Evolutionary conservation across 192 early-diverging fungal species (phyloP), one percentile per base, ranked within the genome.

Genomic region (Backusella mclennaniae): DNA sequence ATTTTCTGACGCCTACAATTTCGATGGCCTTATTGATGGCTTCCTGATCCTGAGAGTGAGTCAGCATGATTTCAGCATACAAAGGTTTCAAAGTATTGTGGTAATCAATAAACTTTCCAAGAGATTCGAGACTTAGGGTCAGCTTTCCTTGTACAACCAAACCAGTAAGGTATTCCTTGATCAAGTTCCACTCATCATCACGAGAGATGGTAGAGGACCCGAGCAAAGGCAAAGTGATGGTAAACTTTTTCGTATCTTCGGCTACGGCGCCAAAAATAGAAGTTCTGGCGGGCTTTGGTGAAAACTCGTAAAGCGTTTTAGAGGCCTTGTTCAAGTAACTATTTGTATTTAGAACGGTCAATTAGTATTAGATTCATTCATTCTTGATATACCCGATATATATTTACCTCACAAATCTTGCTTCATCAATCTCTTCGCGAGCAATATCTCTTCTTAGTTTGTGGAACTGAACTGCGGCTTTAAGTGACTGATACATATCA

Each of bases 371-470:
- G 9, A 23, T 21, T 56, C 7, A 56, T 44, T 4, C 0, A 49
- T 49, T 49, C 23, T 19, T 1, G 8, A 4, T 29, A 12, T 1
- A 5, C 4, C 23, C 7, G 26, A 63, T 29, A 44, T 26, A 3
- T 12, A 63, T 33, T 59, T 52, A 76, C 75, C 52, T 21, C 9
- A 76, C 35, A 52, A 76, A 67, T 52, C 67, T 29, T n/a, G 12
- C 67, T 35, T 76, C 75, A n/a, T 52, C 35, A 59, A 52, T 38
- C 3, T 70, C 46, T 29, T 76, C 14, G 23, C 75, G 14, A 19
- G 49, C 42, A 56, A 76, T 76, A n/a, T 76, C 67, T 3, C 69
- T 21, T 17, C 75, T 67, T 11, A 76, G 33, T 39, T 70, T 46
- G 35, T 70, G 35, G 17, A 76, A 76, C 0, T 31, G 23, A 29